phyloP scores from a whole-genome alignment of 2,329 filamentous ascomycete species.

The Talaromyces sp. region DNA sequence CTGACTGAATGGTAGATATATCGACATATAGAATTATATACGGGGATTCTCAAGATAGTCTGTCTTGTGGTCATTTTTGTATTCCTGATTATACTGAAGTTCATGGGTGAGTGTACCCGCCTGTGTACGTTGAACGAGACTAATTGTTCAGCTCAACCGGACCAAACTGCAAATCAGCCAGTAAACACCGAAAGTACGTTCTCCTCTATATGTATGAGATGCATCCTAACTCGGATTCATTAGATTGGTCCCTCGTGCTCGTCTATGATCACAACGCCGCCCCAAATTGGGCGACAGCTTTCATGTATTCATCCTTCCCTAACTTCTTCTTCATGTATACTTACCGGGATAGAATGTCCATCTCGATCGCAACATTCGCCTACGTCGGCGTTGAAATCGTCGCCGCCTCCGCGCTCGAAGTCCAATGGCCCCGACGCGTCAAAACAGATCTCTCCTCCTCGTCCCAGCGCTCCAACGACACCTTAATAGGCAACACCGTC shows the following conservation, averaged over 20 bases:
- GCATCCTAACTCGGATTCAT: slow-evolving; percentile 11
- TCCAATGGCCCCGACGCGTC: slow-evolving; percentile 19
- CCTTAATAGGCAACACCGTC: slow-evolving; percentile 19
- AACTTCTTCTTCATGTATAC: neutral
- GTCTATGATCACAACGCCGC: slow-evolving; percentile 24
- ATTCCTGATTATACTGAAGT: slow-evolving; percentile 13
- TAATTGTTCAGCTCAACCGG: neutral
- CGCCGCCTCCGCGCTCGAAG: slow-evolving; percentile 34
- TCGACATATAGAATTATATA: slow-evolving; percentile 10
- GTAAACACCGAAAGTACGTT: slow-evolving; percentile 7
- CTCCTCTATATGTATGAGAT: neutral
- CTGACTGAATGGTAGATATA: slow-evolving; percentile 6
- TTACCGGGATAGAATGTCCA: slow-evolving; percentile 23
- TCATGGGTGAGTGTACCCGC: slow-evolving; percentile 9
- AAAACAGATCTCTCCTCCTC: slow-evolving; percentile 5
- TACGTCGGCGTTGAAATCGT: slow-evolving; percentile 35
- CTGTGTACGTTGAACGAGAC: neutral
- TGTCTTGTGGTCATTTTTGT: slow-evolving; percentile 13
- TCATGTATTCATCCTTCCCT: slow-evolving; percentile 22
- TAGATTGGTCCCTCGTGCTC: slow-evolving; percentile 17
- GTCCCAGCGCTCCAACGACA: slow-evolving; percentile 4
- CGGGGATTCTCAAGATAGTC: slow-evolving; percentile 6
- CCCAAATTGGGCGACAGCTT: slow-evolving; percentile 23
- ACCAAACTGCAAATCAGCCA: neutral
- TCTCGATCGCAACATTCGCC: slow-evolving; percentile 31